phyloP scores from a whole-genome alignment of 1,139 yeast genomes.

The Lodderomyces orthopsilosis region DNA sequence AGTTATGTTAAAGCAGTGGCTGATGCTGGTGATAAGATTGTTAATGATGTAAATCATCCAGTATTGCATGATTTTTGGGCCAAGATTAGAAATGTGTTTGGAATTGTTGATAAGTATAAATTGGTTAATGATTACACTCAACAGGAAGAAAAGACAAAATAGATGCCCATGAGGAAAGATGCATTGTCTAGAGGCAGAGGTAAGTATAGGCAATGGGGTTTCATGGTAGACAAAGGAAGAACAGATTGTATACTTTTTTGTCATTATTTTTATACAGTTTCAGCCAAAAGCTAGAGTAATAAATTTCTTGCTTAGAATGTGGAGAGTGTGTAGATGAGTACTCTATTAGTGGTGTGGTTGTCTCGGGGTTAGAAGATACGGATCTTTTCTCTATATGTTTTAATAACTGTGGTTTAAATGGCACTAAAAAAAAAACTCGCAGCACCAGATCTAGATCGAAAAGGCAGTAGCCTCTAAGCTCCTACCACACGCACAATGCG shows the following conservation, averaged over 20 bases:
- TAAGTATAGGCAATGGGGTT: background rate
- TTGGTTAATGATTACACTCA: constrained; percentile 36
- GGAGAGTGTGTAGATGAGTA: no score
- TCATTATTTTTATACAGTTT: background rate
- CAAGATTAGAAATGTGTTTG: constrained; percentile 46
- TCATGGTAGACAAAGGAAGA: constrained; percentile 2
- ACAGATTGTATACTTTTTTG: background rate
- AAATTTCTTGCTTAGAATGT: background rate
- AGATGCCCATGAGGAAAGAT: no score
- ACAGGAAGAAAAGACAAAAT: constrained; percentile 7
- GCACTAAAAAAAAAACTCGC: background rate
- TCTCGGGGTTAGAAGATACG: no score
- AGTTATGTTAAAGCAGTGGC: constrained; percentile 69
- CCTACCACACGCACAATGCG: background rate
- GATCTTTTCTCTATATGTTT: no score
- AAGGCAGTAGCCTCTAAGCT: background rate
- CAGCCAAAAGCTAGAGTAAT: constrained; percentile 1
- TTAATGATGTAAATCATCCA: constrained; percentile 59
- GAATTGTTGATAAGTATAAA: constrained; percentile 30
- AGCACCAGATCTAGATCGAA: background rate
- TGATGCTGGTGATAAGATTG: constrained; percentile 64
- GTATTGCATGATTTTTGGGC: constrained; percentile 63
- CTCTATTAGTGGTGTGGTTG: no score
- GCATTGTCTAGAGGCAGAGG: background rate
- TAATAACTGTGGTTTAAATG: no score